Evolutionary conservation across 352 stramenopile genomes (phyloP).

Genomic region (Globisporangium irregulare): DNA sequence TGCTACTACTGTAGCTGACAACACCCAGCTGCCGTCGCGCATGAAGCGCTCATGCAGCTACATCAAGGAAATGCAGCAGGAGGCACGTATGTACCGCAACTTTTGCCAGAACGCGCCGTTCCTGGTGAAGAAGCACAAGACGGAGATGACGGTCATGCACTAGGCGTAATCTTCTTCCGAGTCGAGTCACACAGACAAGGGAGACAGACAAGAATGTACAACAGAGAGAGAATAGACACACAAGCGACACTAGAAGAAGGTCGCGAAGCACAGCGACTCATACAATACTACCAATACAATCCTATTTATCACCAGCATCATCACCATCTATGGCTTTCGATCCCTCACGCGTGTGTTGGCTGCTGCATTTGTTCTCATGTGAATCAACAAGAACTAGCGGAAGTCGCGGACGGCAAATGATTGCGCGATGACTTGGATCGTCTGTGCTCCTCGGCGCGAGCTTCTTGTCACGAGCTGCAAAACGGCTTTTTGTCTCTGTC

Average conservation of each 20-base stretch:
- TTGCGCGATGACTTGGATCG: no score
- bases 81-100: constrained; percentile 9
- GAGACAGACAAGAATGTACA: not conserved
- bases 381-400: not conserved
- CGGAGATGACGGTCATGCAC: not conserved
- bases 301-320: constrained; percentile 13
- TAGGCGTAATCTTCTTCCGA: not conserved
- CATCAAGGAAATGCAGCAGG: constrained; percentile 22
- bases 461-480: no score
- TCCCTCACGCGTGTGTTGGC: not conserved
- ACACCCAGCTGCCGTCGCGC: not conserved
- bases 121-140: constrained; percentile 3
- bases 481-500: no score
- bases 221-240: not conserved
- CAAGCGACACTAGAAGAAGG: constrained; percentile 11
- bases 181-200: not conserved
- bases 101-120: constrained; percentile 1
- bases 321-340: not conserved
- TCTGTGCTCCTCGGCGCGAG: no score
- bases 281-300: constrained; percentile 11
- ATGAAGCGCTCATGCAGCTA: constrained; percentile 20
- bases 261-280: not conserved
- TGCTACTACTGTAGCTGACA: not conserved
- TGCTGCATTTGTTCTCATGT: not conserved
- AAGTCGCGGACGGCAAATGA: no score